Evolutionary conservation across 306 rosid genomes (phyloP).

Genomic region (Arachis hypogaea): DNA sequence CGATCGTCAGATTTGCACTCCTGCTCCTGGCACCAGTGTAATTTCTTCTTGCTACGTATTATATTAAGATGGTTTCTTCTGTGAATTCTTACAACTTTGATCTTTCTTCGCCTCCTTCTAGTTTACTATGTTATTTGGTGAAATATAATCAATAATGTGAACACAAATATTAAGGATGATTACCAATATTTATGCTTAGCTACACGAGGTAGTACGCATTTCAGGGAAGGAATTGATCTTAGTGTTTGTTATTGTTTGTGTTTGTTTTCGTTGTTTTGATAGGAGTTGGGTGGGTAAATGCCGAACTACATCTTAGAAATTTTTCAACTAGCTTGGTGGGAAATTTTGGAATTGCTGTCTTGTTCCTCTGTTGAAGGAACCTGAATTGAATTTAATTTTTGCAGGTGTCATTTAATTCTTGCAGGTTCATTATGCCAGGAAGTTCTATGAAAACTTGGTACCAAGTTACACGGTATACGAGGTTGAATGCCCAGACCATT

Average conservation of each 20-base stretch:
- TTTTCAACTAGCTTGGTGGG: slow-evolving; percentile 6
- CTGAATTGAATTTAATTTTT: slow-evolving; percentile 56
- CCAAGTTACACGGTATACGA: slow-evolving; percentile 83
- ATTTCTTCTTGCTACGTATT: slow-evolving; percentile 33
- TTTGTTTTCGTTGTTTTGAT: neutral
- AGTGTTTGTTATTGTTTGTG: neutral
- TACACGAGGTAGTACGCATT: slow-evolving; percentile 12
- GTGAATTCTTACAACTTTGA: neutral
- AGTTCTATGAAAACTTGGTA: slow-evolving; percentile 91
- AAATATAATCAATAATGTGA: slow-evolving; percentile 1
- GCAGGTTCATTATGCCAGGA: slow-evolving; percentile 85
- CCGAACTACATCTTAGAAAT: neutral
- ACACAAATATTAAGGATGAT: neutral
- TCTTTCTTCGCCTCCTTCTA: neutral
- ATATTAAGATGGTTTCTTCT: neutral
- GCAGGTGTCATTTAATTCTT: slow-evolving; percentile 65
- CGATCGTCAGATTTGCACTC: slow-evolving; percentile 82
- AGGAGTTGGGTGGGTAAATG: neutral
- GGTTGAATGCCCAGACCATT: slow-evolving; percentile 89
- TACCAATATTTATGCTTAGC: slow-evolving; percentile 14
- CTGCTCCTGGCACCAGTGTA: slow-evolving; percentile 88
- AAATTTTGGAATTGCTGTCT: slow-evolving; percentile 34
- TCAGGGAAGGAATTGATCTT: slow-evolving; percentile 10
- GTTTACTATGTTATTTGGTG: neutral
- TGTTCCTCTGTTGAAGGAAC: slow-evolving; percentile 52